Percentiles rank a stretch among this genome's conserved stretches.
phyloP scores from a whole-genome alignment of 2,329 filamentous ascomycete species.

The Rhynchosporium secalis region DNA sequence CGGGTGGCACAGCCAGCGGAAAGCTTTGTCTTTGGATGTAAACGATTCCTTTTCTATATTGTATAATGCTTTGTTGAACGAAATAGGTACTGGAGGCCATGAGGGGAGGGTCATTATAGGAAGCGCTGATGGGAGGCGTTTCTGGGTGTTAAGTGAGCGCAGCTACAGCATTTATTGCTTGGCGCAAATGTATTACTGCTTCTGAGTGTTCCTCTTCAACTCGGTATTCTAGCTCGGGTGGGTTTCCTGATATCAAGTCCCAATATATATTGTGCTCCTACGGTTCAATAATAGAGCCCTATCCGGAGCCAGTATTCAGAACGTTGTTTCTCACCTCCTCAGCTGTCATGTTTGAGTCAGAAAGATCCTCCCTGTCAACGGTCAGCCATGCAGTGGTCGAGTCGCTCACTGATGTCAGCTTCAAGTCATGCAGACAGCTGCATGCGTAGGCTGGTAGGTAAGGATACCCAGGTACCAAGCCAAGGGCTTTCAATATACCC shows the following conservation, averaged over 20 bases:
- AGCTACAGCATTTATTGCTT: background rate
- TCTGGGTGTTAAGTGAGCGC: background rate
- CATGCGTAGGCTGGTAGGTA: background rate
- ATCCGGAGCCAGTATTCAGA: background rate
- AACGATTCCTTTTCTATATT: background rate
- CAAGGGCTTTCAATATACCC: too few relatives aligned
- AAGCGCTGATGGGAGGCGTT: background rate
- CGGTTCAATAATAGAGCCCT: background rate
- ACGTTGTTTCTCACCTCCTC: background rate
- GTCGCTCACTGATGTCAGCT: background rate
- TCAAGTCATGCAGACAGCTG: slow-evolving; percentile 7
- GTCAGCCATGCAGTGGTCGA: background rate
- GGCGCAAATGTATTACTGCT: background rate
- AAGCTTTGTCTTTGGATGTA: slow-evolving; percentile 69
- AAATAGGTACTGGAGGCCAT: background rate
- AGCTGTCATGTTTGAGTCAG: slow-evolving; percentile 1
- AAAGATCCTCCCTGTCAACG: slow-evolving; percentile 1
- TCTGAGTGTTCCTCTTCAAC: slow-evolving; percentile 5
- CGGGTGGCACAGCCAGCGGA: slow-evolving; percentile 85
- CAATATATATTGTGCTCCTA: background rate
- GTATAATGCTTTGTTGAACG: background rate
- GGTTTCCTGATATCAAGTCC: background rate
- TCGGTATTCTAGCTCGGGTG: slow-evolving; percentile 6
- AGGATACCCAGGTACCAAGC: background rate
- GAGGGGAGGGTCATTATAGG: background rate